Conservation (phyloP, 2,329 filamentous ascomycete species). For the Phialocephala sp. region DNA sequence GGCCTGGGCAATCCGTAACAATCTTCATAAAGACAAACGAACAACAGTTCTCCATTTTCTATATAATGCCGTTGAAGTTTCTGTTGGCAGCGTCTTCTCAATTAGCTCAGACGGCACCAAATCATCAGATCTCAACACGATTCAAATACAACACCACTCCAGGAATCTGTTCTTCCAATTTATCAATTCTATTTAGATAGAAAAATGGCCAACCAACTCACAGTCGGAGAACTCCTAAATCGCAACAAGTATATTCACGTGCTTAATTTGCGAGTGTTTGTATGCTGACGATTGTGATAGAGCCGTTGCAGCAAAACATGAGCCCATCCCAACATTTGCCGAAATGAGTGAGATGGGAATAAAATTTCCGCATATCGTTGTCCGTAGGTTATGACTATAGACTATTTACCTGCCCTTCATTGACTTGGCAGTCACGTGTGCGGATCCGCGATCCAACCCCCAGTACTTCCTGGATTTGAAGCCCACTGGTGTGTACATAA, state of each 20-base stretch:
- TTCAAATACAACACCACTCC: not conserved
- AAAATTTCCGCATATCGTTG: conserved; percentile 8
- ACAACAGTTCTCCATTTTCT: not conserved
- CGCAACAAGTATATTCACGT: conserved; percentile 20
- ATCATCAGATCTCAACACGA: not conserved
- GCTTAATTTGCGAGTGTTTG: not conserved
- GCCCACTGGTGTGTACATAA: conserved; percentile 12
- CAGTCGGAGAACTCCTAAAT: conserved; percentile 19
- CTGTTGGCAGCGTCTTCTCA: not conserved
- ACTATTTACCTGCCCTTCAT: not conserved
- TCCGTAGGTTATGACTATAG: conserved; percentile 12
- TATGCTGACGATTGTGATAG: conserved; percentile 1
- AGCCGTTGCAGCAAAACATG: conserved; percentile 17
- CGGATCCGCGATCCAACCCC: conserved; percentile 20
- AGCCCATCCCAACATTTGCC: conserved; percentile 20
- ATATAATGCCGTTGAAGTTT: not conserved
- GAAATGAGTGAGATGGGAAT: conserved; percentile 15
- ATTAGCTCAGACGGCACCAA: not conserved
- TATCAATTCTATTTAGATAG: not conserved
- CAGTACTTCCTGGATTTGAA: conserved; percentile 26
- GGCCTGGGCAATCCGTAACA: conserved; percentile 7
- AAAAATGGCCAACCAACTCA: conserved; percentile 15
- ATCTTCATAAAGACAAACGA: too few relatives aligned
- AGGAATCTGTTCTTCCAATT: not conserved
- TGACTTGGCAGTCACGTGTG: conserved; percentile 18